Evolutionary conservation across 106 monocot genomes (phyloP), one percentile per base, ranked within the genome.

Genomic region (Dactylorhiza incarnata): DNA sequence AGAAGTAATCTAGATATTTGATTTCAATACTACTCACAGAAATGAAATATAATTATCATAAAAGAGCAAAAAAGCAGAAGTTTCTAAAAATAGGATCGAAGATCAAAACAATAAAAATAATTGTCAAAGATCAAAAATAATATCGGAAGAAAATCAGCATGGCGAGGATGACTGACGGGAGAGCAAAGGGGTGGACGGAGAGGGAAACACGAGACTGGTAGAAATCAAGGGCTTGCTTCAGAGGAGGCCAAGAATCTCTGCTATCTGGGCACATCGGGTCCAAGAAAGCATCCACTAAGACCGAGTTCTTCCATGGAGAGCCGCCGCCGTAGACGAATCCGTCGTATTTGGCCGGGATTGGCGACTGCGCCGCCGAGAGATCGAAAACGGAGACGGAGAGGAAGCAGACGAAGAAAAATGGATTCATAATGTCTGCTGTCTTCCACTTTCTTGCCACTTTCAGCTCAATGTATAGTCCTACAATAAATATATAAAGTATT

Each of bases 241-340:
- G 85, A 17, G 87, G 82, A 6, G 79, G 81, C 95, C 95, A 95
- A 9, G 95, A 68, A 81, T 92, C 95, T 51, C 89, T 83, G 81
- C 92, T 95, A 71, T 95, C 92, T 5, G 92, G 85, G 78, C 95
- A 95, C 45, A 95, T 73, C 23, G 95, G 95, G 52, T 95, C 95
- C 49, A 92, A 68, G 88, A 95, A 95, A 71, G 95, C 95, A 56
- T 95, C 92, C 22, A 95, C 80, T 9, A 92, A 17, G 69, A 95
- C 78, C 13, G 86, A 88, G 19, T 87, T 85, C 48, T 81, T 77
- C 78, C 65, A 74, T 0, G 63, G 1, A 0, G 53, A 53, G 9
- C 47, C 74, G 9, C 74, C 74, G 25, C 77, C 52, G 44, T 69
- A 77, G 0, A 49, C 29, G 23, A 77, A 77, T 62, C 77, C 77